Evolutionary conservation across 495 filamentous ascomycete genomes (phyloP), one percentile per base, ranked within the genome.

Genomic region (Durotheca rogersii): DNA sequence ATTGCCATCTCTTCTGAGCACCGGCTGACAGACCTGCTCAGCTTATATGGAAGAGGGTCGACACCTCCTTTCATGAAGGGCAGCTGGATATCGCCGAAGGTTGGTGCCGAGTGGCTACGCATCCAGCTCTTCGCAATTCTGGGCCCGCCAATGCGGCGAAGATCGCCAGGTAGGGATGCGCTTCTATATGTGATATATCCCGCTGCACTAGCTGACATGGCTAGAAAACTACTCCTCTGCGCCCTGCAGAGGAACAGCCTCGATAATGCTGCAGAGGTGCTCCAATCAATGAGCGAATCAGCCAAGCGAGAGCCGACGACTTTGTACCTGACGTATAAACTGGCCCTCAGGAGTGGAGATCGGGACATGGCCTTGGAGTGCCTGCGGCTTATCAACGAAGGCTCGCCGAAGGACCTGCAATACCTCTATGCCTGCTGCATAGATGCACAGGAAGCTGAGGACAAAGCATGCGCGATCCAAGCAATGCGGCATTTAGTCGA

Each of bases 11-110:
- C 33, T 35, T 34, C 21, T 4, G 23, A 12, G 3, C 20, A 1
- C 29, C 30, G 23, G 27, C 50, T 38, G 31, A 65, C 23, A 27
- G 23, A 61, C 62, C 15, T 64, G 58, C 19, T 6, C 33, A 91
- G 82, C 69, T 93, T 7, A 70, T 94, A 18, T 93, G 89, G 87
- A 95, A 89, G 64, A 73, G 74, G 33, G 70, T 88, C 20, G 86
- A 89, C 27, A 65, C 71, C 3, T 72, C 72, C 16, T 80, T 79
- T 49, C 70, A 61, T 9, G 72, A 79, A 30, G 69, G 73, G 0
- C 69, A 80, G 20, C 78, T 77, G 44, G 73, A 77, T 11, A 45
- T 71, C 18, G 77, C 85, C 2, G 78, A 85, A 55, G 67, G 67
- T 43, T 96, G 89, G 91, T 93, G 88, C 61, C 71, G 60, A 12